phyloP scores from a whole-genome alignment of 768 basidiomycete species.

The Suillus paluster region DNA sequence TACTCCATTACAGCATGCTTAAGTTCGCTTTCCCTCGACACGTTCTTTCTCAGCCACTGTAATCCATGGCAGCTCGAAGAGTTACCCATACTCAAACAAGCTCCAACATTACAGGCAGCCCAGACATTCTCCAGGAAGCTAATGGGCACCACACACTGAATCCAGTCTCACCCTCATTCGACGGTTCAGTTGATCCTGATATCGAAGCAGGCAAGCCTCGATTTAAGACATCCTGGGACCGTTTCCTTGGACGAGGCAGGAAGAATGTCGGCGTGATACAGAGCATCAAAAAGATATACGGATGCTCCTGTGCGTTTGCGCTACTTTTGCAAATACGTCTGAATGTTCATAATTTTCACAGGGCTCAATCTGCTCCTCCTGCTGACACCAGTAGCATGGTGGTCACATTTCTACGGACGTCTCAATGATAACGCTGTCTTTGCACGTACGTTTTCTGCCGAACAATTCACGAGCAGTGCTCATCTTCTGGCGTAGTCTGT shows the following conservation, averaged over 20 bases:
- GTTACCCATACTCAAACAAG: neutral
- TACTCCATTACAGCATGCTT: neutral
- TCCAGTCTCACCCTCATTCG: neutral
- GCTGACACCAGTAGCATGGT: slow-evolving; percentile 66
- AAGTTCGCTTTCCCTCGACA: neutral
- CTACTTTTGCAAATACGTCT: neutral
- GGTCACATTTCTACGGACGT: slow-evolving; percentile 48
- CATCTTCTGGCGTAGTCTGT: slow-evolving; percentile 46
- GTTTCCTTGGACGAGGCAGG: slow-evolving; percentile 40
- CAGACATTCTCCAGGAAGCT: neutral
- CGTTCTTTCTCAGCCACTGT: neutral
- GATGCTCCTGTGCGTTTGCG: slow-evolving; percentile 56
- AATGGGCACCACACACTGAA: neutral
- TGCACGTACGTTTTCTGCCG: slow-evolving; percentile 39
- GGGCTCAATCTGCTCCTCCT: slow-evolving; percentile 64
- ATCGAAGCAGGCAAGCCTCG: neutral
- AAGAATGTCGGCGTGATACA: slow-evolving; percentile 44
- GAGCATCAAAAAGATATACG: slow-evolving; percentile 49
- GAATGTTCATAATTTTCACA: slow-evolving; percentile 24
- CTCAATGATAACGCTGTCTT: slow-evolving; percentile 42
- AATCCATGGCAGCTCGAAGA: slow-evolving; percentile 10
- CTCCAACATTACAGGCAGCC: neutral
- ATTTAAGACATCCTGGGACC: slow-evolving; percentile 10
- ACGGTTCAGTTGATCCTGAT: neutral
- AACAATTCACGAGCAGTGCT: neutral